These are phyloP conservation scores for Dipteronia dyeriana DNA, from an alignment of 345 rosid species.

Conservation along the genomic window DNA sequence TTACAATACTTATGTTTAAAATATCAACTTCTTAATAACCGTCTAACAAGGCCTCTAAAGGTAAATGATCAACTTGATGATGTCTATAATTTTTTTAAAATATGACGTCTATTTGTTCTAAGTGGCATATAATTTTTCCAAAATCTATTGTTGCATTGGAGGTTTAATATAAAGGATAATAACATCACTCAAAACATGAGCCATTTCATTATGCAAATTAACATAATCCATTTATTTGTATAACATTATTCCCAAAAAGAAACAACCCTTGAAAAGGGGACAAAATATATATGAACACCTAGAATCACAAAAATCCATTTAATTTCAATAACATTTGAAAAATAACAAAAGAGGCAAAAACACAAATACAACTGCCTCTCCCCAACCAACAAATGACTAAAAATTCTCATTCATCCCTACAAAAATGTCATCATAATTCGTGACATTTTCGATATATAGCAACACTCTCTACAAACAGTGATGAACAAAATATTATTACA, in stretches of 20 bases:
- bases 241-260: neutral
- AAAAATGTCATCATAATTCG: constrained; percentile 22
- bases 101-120: no score
- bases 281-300: neutral
- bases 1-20: no score
- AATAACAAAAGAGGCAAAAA: constrained; percentile 5
- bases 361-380: constrained; percentile 19
- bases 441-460: constrained; percentile 15
- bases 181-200: neutral
- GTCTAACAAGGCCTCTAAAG: no score
- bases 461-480: constrained; percentile 14
- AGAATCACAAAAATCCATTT: constrained; percentile 3
- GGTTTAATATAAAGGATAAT: no score
- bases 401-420: constrained; percentile 10
- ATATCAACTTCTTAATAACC: no score
- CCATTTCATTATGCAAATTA: neutral
- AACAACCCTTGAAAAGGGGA: neutral
- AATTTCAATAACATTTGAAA: neutral
- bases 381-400: constrained; percentile 12
- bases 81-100: no score
- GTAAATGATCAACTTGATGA: no score
- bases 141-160: no score
- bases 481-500: constrained; percentile 27
- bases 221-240: no score
- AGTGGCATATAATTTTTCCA: no score